Evolutionary conservation across 2,329 filamentous ascomycete species (phyloP).

Genomic region (Aspergillus piperis): DNA sequence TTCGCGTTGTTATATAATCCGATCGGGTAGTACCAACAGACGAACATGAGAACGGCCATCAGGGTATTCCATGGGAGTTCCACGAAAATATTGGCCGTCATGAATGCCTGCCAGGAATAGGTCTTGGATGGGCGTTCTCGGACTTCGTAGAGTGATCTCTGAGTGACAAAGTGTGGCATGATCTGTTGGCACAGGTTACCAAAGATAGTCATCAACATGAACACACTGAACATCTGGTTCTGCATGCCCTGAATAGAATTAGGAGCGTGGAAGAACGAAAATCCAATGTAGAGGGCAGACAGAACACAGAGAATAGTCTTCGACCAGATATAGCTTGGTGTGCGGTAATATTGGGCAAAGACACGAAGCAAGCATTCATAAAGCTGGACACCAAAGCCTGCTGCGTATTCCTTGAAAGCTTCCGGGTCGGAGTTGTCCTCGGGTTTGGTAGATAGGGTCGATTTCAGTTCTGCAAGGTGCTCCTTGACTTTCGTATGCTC

Average conservation of each 20-base stretch:
- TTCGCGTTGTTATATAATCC: conserved; percentile 46
- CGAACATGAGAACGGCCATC: conserved; percentile 64
- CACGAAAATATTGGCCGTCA: conserved; percentile 69
- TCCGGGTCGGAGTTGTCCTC: conserved; percentile 51
- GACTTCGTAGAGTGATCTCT: conserved; percentile 60
- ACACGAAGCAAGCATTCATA: conserved; percentile 70
- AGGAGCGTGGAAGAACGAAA: conserved; percentile 73
- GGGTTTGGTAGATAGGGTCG: conserved; percentile 40
- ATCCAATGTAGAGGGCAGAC: conserved; percentile 74
- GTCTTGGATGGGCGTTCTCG: conserved; percentile 65
- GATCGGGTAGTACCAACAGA: conserved; percentile 68
- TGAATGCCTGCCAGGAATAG: conserved; percentile 73
- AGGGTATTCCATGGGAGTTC: conserved; percentile 68
- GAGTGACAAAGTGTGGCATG: conserved; percentile 60
- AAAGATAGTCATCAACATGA: conserved; percentile 80
- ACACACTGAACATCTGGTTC: conserved; percentile 87
- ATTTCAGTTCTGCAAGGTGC: conserved; percentile 55
- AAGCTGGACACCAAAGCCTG: conserved; percentile 69
- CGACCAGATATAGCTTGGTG: conserved; percentile 82
- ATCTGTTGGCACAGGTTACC: conserved; percentile 57
- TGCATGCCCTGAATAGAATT: conserved; percentile 77
- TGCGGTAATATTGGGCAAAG: conserved; percentile 90
- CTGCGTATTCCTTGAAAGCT: conserved; percentile 74
- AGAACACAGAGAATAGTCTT: conserved; percentile 69
- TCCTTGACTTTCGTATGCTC: conserved; percentile 60